A percentile compares a stretch with the other conserved stretches of the same genome.
Conservation (phyloP, 179 eudicot species). For the Heliamphora pulchella region DNA sequence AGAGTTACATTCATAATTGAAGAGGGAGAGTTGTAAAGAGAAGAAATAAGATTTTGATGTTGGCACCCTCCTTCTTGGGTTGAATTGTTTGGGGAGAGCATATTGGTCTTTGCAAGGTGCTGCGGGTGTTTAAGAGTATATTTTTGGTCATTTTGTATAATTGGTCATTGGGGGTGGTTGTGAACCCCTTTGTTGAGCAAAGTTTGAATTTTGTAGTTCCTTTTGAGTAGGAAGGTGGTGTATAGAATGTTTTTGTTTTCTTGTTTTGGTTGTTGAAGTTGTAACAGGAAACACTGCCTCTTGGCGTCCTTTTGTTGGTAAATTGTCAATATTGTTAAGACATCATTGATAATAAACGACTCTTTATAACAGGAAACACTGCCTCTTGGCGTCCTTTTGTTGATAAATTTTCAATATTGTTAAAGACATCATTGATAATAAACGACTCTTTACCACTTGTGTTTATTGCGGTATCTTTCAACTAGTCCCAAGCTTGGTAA, state of each 20-base stretch:
- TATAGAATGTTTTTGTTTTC: not conserved
- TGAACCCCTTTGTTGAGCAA: not conserved
- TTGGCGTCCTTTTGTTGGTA: not conserved
- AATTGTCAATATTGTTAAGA: not conserved
- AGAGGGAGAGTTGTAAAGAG: conserved; percentile 5
- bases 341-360: not conserved
- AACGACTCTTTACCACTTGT: not conserved
- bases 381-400: not conserved
- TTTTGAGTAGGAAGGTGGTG: not conserved
- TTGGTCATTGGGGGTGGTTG: not conserved
- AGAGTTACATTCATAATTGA: not conserved
- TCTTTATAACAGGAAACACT: not conserved
- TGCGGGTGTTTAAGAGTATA: not conserved
- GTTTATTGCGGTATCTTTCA: not conserved
- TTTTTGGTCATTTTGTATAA: not conserved
- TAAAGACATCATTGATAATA: not conserved
- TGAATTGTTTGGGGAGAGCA: not conserved
- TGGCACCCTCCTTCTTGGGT: not conserved
- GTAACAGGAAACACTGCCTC: not conserved
- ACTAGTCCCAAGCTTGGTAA: not conserved
- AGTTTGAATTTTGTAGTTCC: not conserved
- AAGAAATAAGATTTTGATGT: not conserved
- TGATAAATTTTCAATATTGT: not conserved
- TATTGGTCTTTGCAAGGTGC: not conserved
- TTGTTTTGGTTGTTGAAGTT: not conserved